Base-by-base conservation (phyloP, 495 filamentous ascomycete genomes). In the Patellaria atrata region DNA sequence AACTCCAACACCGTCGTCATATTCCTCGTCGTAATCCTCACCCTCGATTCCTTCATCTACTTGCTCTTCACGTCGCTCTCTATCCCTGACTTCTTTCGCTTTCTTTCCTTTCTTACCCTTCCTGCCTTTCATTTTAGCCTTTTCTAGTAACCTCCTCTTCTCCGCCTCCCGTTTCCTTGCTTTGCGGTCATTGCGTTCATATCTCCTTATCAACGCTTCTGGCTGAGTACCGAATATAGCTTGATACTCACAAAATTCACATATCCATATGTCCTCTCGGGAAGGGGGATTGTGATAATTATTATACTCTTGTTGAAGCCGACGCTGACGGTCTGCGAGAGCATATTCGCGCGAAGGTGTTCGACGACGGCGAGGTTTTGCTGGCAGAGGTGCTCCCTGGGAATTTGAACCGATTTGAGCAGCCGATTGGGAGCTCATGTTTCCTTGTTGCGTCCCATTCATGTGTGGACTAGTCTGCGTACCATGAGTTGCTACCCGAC, bases 111-210 rank as follows among this genome's bases (percentile, higher is more conserved):
- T 79, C 58, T 77, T 78, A 22, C 68, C 66, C 64, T 93, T 94
- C 22, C 83, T 72, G 32, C 80, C 79, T 52, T 91, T 93, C 73
- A 86, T 85, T 63, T 92, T 92, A 21, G 89, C 84, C 53, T 93
- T 91, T 58, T 96, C 87, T 33, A 94, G 58, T 27, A 94, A 64
- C 18, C 86, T 67, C 38, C 77, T 70, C 52, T 84, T 82, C 59
- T 93, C 84, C 11, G 79, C 79, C 42, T 83, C 61, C 29, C 76
- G 68, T 53, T 83, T 79, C 25, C 81, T 77, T 52, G 83, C 78
- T 35, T 79, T 77, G 13, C 83, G 74, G 52, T 94, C 87, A 53
- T 93, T 94, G 56, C 86, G 78, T 57, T 96, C 87, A 47, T 94
- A 96, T 45, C 86, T 78, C 23, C 82, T 71, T 38, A 94, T 83